A percentile compares a stretch with the other conserved stretches of the same genome.
These are phyloP conservation scores for Dendrocalamus latiflorus DNA, from an alignment of 202 grass and related monocot genomes.

Conservation along the genomic window DNA sequence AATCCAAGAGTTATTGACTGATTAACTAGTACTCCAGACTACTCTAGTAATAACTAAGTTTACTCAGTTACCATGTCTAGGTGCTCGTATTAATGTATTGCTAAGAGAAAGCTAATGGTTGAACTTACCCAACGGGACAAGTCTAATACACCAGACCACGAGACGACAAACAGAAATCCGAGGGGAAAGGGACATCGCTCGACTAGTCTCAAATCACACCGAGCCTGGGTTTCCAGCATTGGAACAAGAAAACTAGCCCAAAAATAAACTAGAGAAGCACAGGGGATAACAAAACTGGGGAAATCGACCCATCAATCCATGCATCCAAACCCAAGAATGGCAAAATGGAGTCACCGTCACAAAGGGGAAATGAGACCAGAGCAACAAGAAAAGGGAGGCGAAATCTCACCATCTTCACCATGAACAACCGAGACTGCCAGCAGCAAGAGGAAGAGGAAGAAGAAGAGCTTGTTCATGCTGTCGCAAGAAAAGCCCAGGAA, in stretches of 20 bases:
- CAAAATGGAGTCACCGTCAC: too few species aligned
- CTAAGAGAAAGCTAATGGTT: background rate
- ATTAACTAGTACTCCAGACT: background rate
- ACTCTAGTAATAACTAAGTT: background rate
- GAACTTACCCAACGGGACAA: background rate
- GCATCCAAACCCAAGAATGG: too few species aligned
- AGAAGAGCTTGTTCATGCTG: conserved; percentile 42
- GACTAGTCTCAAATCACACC: background rate
- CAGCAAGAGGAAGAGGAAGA: conserved; percentile 38
- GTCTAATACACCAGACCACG: background rate
- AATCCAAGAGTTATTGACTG: conserved; percentile 20
- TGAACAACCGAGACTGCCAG: conserved; percentile 9
- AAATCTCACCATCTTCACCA: conserved; percentile 69
- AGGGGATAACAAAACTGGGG: background rate
- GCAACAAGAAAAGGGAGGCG: background rate
- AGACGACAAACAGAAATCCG: conserved; percentile 16
- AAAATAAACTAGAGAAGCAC: background rate
- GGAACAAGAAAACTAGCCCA: background rate
- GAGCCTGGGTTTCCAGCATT: background rate
- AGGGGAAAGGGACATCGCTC: conserved; percentile 13
- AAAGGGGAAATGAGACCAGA: background rate
- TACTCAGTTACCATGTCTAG: background rate
- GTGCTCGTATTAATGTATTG: background rate
- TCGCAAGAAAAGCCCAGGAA: background rate
- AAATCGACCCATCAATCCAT: background rate